Evolutionary conservation across 768 basidiomycete species (phyloP).

Genomic region (Psilocybe azurescens): DNA sequence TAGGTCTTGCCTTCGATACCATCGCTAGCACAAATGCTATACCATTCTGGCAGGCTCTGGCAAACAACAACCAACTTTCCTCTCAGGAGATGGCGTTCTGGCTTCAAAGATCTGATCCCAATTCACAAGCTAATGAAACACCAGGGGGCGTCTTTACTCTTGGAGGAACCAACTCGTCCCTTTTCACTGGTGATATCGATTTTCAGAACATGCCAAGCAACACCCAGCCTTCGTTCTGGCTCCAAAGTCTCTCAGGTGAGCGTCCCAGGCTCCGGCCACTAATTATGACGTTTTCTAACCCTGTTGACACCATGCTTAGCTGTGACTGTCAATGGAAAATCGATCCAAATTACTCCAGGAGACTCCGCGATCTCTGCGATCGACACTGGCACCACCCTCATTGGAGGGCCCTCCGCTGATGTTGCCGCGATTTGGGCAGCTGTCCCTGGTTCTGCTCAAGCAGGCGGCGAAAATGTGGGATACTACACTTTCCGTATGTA

Average conservation of each 20-base stretch:
- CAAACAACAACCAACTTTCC: conserved; percentile 44
- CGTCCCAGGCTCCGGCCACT: neutral
- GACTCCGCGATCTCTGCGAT: conserved; percentile 70
- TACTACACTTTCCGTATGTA: conserved; percentile 80
- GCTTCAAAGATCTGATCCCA: conserved; percentile 56
- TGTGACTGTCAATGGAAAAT: conserved; percentile 63
- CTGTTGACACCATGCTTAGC: conserved; percentile 37
- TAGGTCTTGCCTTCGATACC: conserved; percentile 77
- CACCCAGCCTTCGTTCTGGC: conserved; percentile 59
- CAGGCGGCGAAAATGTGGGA: conserved; percentile 47
- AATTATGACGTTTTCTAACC: neutral
- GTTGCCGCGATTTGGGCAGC: conserved; percentile 67
- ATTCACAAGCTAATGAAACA: conserved; percentile 34
- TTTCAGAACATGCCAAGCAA: conserved; percentile 55
- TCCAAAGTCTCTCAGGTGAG: conserved; percentile 62
- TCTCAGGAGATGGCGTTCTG: conserved; percentile 68
- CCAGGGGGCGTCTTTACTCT: conserved; percentile 76
- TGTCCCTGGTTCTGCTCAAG: conserved; percentile 58
- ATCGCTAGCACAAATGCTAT: conserved; percentile 59
- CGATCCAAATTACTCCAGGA: conserved; percentile 48
- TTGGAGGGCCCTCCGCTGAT: conserved; percentile 77
- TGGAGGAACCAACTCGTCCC: conserved; percentile 65
- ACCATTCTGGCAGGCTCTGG: conserved; percentile 73
- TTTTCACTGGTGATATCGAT: conserved; percentile 72
- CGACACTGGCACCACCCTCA: conserved; percentile 94